Evolutionary conservation across 345 rosid genomes (phyloP).

Genomic region (Melaleuca quinquenervia): DNA sequence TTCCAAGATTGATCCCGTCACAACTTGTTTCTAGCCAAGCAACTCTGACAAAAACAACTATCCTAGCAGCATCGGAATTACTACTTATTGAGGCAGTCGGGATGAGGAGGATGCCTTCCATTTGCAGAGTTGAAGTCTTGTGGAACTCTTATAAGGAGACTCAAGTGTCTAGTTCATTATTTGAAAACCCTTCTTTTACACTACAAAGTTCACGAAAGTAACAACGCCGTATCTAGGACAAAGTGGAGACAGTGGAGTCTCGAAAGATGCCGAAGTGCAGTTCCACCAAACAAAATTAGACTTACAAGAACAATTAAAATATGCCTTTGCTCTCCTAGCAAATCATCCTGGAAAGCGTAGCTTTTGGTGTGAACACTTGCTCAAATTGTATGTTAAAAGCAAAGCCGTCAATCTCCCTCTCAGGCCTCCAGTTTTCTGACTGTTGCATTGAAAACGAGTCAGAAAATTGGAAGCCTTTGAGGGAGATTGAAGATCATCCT

Average conservation of each 20-base stretch:
- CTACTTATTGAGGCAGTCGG: background rate
- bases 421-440: background rate
- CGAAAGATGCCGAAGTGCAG: background rate
- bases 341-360: background rate
- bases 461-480: constrained; percentile 5
- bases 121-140: background rate
- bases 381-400: background rate
- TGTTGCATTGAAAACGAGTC: background rate
- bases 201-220: background rate
- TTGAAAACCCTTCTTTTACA: background rate
- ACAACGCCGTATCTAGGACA: background rate
- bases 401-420: background rate
- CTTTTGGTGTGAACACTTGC: background rate
- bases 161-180: background rate
- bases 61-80: background rate
- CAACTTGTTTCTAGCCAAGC: background rate
- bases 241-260: background rate
- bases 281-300: background rate
- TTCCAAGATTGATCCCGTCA: background rate
- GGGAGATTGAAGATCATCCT: constrained; percentile 4
- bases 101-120: background rate
- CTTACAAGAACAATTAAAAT: background rate
- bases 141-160: background rate
- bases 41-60: background rate
- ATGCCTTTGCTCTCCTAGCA: background rate